Conservation (phyloP, 306 rosid genomes). For the Oemleria cerasiformis region DNA sequence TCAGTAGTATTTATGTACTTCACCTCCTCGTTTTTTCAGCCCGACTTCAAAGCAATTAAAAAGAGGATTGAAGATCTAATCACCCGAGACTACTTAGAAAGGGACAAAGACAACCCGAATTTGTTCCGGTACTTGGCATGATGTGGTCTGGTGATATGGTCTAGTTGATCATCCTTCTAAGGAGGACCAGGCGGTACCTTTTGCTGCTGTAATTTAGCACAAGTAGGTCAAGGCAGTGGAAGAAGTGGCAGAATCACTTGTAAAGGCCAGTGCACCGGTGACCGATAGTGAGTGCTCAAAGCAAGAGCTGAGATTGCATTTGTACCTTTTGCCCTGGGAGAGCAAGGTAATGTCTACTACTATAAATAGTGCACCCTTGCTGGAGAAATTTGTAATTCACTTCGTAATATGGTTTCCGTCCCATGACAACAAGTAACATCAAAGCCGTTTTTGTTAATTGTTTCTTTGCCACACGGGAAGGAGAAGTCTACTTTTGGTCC, state of each 20-base stretch:
- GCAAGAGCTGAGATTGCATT: conserved; percentile 33
- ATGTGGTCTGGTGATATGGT: conserved; percentile 15
- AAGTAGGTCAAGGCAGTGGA: conserved; percentile 22
- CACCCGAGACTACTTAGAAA: conserved; percentile 91
- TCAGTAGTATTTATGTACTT: background rate
- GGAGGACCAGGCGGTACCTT: conserved; percentile 15
- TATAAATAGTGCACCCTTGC: conserved; percentile 33
- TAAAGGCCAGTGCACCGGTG: conserved; percentile 12
- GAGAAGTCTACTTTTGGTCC: conserved; percentile 31
- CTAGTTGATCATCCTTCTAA: conserved; percentile 17
- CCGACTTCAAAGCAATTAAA: conserved; percentile 87
- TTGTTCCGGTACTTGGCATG: conserved; percentile 87
- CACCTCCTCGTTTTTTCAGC: conserved; percentile 41
- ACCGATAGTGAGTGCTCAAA: conserved; percentile 29
- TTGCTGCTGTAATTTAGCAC: conserved; percentile 28
- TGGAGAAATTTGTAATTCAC: conserved; percentile 42
- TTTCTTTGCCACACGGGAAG: conserved; percentile 27
- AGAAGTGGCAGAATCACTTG: conserved; percentile 20
- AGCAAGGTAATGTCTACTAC: conserved; percentile 38
- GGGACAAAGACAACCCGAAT: conserved; percentile 89
- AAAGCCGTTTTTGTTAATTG: conserved; percentile 18
- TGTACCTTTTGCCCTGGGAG: conserved; percentile 46
- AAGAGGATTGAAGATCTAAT: conserved; percentile 95
- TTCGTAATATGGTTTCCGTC: conserved; percentile 31
- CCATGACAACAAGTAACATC: conserved; percentile 20